phyloP scores from a whole-genome alignment of 2,329 filamentous ascomycete species.

The Penicillium sp. region DNA sequence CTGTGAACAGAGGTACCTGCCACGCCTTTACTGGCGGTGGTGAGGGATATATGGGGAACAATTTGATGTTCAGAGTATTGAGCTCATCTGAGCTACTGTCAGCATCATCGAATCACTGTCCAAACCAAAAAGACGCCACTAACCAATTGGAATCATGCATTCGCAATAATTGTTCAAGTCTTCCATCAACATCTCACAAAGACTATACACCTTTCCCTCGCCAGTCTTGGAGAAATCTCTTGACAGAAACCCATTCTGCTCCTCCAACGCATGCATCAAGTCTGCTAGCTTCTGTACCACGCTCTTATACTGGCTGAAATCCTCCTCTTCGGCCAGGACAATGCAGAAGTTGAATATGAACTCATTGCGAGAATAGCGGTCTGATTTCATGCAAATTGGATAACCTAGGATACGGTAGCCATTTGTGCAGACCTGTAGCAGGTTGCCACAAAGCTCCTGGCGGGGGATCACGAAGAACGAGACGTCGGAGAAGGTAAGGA shows the following conservation, averaged over 20 bases:
- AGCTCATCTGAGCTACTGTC: slow-evolving; percentile 70
- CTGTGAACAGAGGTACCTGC: slow-evolving; percentile 84
- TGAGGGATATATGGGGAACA: slow-evolving; percentile 81
- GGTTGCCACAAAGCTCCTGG: slow-evolving; percentile 92
- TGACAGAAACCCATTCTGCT: slow-evolving; percentile 80
- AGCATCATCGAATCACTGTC: slow-evolving; percentile 14
- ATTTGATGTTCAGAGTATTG: slow-evolving; percentile 94
- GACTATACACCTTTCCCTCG: slow-evolving; percentile 64
- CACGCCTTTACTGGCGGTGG: slow-evolving; percentile 81
- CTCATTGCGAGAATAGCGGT: slow-evolving; percentile 86
- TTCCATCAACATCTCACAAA: slow-evolving; percentile 86
- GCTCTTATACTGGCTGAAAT: slow-evolving; percentile 79
- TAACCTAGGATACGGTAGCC: slow-evolving; percentile 84
- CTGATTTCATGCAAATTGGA: slow-evolving; percentile 83
- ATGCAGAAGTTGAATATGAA: slow-evolving; percentile 99
- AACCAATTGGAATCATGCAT: slow-evolving; percentile 96
- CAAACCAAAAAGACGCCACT: slow-evolving; percentile 38
- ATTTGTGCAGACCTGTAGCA: slow-evolving; percentile 73
- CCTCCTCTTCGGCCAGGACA: slow-evolving; percentile 72
- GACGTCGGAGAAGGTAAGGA: slow-evolving; percentile 85
- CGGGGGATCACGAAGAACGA: slow-evolving; percentile 93
- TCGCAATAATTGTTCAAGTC: slow-evolving; percentile 97
- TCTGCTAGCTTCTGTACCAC: slow-evolving; percentile 85
- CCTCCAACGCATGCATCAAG: slow-evolving; percentile 87
- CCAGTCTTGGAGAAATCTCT: slow-evolving; percentile 52